phyloP scores from a whole-genome alignment of 805 yeast species.

The Candida vaughaniae region DNA sequence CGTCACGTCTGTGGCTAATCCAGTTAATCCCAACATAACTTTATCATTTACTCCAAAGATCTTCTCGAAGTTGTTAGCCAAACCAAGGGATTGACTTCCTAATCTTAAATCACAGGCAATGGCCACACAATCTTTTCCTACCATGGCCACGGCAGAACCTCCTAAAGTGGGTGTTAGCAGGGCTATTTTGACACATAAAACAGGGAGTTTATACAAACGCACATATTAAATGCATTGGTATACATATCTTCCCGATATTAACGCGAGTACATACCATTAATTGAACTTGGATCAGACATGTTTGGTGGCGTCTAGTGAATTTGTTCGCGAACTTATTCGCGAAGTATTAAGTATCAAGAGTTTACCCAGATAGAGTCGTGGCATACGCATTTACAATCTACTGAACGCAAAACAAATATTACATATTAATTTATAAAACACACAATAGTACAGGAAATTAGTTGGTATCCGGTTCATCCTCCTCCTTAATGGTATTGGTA shows the following conservation, averaged over 20 bases:
- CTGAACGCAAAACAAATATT: too few species aligned
- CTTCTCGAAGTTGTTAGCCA: constrained; percentile 91
- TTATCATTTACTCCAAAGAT: constrained; percentile 78
- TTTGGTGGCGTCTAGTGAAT: constrained; percentile 14
- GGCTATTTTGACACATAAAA: too few species aligned
- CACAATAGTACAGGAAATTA: constrained; percentile 2
- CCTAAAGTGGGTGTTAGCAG: constrained; percentile 29
- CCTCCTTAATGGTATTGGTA: constrained; percentile 39
- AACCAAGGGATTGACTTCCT: constrained; percentile 91
- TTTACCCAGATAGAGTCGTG: too few species aligned
- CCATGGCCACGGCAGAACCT: constrained; percentile 98
- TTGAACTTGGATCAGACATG: constrained; percentile 79
- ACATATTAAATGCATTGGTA: too few species aligned
- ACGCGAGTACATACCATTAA: constrained; percentile 54
- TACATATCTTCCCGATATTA: too few species aligned
- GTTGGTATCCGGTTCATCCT: constrained; percentile 31
- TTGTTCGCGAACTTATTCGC: too few species aligned
- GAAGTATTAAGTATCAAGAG: too few species aligned
- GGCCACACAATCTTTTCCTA: constrained; percentile 97
- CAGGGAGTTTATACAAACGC: too few species aligned
- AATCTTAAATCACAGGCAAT: constrained; percentile 93
- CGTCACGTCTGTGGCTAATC: constrained; percentile 90
- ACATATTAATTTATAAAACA: neutral
- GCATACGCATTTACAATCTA: too few species aligned
- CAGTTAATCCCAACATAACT: constrained; percentile 88